These are phyloP conservation scores for Coniochaeta prunicola DNA, from an alignment of 2,329 filamentous ascomycete genomes.

Conservation along the genomic window DNA sequence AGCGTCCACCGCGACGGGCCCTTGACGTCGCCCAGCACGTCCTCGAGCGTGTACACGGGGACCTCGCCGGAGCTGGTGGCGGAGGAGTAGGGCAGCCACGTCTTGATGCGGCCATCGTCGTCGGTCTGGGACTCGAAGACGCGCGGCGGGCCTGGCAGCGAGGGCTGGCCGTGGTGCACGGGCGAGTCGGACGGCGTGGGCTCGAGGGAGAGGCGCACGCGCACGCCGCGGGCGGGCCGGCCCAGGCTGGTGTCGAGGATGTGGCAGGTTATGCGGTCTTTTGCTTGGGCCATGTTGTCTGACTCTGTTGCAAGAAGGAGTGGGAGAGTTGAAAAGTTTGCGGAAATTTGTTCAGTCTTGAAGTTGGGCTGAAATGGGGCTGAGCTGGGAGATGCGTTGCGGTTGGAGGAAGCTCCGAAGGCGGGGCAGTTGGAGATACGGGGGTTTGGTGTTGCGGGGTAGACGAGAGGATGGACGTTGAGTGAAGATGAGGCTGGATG, in stretches of 20 bases:
- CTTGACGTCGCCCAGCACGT: slow-evolving; percentile 39
- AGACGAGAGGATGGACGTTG: background rate
- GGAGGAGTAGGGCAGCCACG: slow-evolving; percentile 56
- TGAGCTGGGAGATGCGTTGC: background rate
- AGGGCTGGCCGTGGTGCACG: slow-evolving; percentile 19
- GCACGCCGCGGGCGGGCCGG: slow-evolving; percentile 58
- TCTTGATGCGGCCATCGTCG: slow-evolving; percentile 64
- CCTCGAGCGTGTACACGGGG: slow-evolving; percentile 49
- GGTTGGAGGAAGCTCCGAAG: background rate
- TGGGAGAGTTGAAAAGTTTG: no score
- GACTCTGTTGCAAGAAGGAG: slow-evolving; percentile 7
- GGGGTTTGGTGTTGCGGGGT: background rate
- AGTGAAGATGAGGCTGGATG: background rate
- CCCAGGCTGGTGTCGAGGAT: slow-evolving; percentile 76
- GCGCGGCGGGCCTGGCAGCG: slow-evolving; percentile 23
- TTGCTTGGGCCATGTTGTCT: slow-evolving; percentile 19
- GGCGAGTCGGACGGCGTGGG: slow-evolving; percentile 11
- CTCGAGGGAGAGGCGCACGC: slow-evolving; percentile 54
- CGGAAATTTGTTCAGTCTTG: background rate
- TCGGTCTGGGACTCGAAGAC: slow-evolving; percentile 64
- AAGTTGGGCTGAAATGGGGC: background rate
- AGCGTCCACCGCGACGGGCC: slow-evolving; percentile 56
- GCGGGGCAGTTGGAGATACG: background rate
- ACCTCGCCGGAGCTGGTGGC: slow-evolving; percentile 45
- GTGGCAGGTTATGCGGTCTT: slow-evolving; percentile 75